Conservation (phyloP, 2,329 filamentous ascomycete species). For the Tolypocladium ophioglossoides region DNA sequence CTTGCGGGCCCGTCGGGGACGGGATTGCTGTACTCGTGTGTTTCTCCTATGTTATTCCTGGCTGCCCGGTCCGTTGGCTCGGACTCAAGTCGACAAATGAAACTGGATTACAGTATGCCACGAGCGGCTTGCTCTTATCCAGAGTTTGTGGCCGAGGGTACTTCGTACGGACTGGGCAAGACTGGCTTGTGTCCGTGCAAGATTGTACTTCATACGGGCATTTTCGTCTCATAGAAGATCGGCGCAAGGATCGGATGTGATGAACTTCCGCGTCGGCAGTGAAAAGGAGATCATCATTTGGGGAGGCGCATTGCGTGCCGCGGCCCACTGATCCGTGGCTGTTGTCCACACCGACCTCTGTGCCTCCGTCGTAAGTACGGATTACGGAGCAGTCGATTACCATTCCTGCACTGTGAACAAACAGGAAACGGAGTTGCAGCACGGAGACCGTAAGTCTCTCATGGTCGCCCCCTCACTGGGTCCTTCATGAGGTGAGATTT, state of each 20-base stretch:
- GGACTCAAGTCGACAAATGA: neutral
- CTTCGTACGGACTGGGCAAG: neutral
- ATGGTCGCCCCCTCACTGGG: neutral
- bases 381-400: neutral
- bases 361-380: neutral
- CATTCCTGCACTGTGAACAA: neutral
- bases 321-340: neutral
- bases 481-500: neutral
- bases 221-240: neutral
- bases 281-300: neutral
- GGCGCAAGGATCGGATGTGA: neutral
- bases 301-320: conserved; percentile 1
- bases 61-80: neutral
- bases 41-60: neutral
- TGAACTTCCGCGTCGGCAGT: conserved; percentile 1
- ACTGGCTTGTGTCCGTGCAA: neutral
- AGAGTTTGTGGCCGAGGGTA: neutral
- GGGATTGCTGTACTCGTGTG: neutral
- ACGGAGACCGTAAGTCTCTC: neutral
- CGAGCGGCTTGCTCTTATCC: neutral
- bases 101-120: neutral
- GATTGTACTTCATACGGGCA: neutral
- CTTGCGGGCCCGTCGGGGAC: neutral
- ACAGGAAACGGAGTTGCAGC: neutral
- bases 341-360: neutral